Evolutionary conservation across 192 early-diverging fungal genomes (phyloP).

Genomic region (Cladochytrium replicatum): DNA sequence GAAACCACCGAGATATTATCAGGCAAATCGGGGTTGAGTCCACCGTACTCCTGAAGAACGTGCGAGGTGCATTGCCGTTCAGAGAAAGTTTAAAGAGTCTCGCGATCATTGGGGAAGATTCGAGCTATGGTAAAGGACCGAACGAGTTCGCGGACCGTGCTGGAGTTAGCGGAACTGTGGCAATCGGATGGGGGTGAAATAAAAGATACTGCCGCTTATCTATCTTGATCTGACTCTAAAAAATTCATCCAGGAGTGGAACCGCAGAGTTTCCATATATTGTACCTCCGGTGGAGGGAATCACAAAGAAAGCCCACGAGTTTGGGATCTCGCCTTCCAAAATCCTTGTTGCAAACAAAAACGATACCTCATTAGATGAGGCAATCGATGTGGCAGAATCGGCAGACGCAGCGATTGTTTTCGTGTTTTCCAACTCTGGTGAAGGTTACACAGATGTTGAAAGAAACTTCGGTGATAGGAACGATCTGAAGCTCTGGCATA

Average conservation of each 20-base stretch:
- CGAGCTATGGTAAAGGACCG: conserved; percentile 2
- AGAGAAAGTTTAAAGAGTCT: too few species aligned
- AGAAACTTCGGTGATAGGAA: conserved; percentile 49
- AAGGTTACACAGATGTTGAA: conserved; percentile 38
- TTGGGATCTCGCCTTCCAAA: conserved; percentile 4
- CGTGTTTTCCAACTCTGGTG: conserved; percentile 30
- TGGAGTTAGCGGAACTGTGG: too few species aligned
- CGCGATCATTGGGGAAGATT: conserved; percentile 21
- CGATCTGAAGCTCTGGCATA: conserved; percentile 43
- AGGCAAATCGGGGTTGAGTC: conserved; percentile 9
- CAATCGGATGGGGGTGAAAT: too few species aligned
- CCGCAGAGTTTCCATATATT: conserved; percentile 35
- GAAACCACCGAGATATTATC: background rate
- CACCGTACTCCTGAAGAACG: conserved; percentile 17
- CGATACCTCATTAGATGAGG: conserved; percentile 12
- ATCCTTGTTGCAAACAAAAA: too few species aligned
- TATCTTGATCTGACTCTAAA: too few species aligned
- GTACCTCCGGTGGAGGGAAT: conserved; percentile 23
- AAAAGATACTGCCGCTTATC: too few species aligned
- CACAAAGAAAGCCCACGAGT: conserved; percentile 3
- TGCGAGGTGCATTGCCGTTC: conserved; percentile 8
- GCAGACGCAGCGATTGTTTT: conserved; percentile 28
- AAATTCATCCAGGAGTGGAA: too few species aligned
- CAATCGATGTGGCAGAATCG: conserved; percentile 1
- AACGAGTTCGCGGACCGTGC: background rate